These are phyloP conservation scores for Myochromella boudieri DNA, from an alignment of 768 basidiomycete species.

Conservation along the genomic window DNA sequence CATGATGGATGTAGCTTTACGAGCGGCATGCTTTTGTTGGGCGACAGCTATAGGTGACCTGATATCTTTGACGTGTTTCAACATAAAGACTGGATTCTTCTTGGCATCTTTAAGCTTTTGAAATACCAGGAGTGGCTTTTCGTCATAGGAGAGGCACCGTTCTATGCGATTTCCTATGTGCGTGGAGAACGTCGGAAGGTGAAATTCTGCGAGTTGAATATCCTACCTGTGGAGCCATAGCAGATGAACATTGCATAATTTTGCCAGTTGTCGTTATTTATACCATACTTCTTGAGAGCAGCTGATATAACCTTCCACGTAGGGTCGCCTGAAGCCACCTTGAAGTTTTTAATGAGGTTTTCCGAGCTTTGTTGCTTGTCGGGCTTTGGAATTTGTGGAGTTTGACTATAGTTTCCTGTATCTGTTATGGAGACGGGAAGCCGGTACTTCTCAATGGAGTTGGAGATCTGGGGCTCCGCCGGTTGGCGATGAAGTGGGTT, in stretches of 20 bases:
- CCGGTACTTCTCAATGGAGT: no score
- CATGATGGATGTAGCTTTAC: conserved; percentile 67
- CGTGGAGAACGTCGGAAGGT: neutral
- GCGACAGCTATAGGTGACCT: conserved; percentile 96
- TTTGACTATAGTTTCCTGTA: no score
- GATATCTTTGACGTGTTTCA: conserved; percentile 95
- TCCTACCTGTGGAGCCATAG: conserved; percentile 85
- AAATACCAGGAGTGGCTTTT: conserved; percentile 95
- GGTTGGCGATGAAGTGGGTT: no score
- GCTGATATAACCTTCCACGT: conserved; percentile 54
- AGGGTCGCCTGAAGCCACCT: neutral
- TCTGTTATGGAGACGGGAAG: no score
- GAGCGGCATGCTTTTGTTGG: conserved; percentile 90
- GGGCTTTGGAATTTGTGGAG: no score
- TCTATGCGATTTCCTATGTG: conserved; percentile 79
- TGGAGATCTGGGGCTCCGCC: no score
- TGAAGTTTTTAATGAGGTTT: neutral
- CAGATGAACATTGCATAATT: conserved; percentile 99
- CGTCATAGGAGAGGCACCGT: conserved; percentile 95
- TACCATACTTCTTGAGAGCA: conserved; percentile 97
- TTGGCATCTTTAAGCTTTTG: conserved; percentile 96
- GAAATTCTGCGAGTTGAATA: conserved; percentile 3
- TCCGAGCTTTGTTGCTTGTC: neutral
- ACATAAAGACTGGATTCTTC: conserved; percentile 99
- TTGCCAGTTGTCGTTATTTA: conserved; percentile 98